Percentiles rank a stretch among this genome's conserved stretches.
Evolutionary conservation across 768 basidiomycete species (phyloP).

Genomic region (Leccinum subgranulosum): DNA sequence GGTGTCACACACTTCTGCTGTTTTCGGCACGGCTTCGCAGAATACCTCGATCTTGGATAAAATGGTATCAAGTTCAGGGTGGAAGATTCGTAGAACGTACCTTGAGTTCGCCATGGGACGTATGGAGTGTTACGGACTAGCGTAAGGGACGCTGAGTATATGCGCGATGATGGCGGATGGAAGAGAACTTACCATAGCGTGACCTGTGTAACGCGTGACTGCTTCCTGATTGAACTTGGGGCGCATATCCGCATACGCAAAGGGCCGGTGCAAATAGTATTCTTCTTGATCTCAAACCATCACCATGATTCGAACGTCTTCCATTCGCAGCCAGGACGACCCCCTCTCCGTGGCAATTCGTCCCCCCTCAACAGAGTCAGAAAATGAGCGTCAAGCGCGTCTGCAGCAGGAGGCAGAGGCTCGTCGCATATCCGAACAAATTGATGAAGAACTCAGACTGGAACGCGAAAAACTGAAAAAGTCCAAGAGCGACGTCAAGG

Average conservation of each 20-base stretch:
- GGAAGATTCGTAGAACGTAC: constrained; percentile 37
- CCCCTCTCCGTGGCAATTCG: constrained; percentile 66
- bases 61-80: neutral
- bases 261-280: neutral
- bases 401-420: constrained; percentile 70
- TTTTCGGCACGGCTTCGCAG: constrained; percentile 94
- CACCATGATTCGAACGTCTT: constrained; percentile 63
- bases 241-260: neutral
- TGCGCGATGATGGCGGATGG: constrained; percentile 24
- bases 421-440: constrained; percentile 71
- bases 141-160: constrained; percentile 5
- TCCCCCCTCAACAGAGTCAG: constrained; percentile 65
- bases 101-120: constrained; percentile 93
- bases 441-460: constrained; percentile 73
- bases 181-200: constrained; percentile 28
- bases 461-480: constrained; percentile 66
- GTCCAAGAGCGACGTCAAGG: constrained; percentile 75
- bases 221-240: constrained; percentile 10
- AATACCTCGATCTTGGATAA: constrained; percentile 82
- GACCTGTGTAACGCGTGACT: constrained; percentile 28
- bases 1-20: constrained; percentile 71
- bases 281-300: constrained; percentile 29
- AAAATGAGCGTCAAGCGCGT: constrained; percentile 56
- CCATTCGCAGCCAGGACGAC: constrained; percentile 72
- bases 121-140: constrained; percentile 93